phyloP scores from a whole-genome alignment of 116 monocot genomes.

The Papilionanthe hybrid region DNA sequence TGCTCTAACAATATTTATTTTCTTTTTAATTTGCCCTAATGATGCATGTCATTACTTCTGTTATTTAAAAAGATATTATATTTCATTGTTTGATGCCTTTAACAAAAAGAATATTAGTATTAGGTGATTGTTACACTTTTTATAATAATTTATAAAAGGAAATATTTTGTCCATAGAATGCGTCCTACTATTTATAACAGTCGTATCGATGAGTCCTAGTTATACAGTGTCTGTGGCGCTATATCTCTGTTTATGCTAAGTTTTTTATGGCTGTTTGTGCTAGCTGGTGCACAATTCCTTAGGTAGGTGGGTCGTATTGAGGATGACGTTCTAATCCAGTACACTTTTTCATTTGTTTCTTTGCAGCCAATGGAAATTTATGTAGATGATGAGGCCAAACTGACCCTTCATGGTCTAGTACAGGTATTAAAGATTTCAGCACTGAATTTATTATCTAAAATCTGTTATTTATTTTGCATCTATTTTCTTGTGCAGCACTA shows the following conservation, averaged over 20 bases:
- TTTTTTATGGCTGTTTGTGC: not conserved
- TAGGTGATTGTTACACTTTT: no score
- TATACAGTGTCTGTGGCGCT: no score
- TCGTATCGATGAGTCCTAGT: no score
- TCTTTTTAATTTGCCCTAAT: no score
- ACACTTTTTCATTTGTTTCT: slow-evolving; percentile 54
- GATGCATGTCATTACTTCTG: no score
- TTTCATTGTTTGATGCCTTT: no score
- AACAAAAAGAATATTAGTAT: no score
- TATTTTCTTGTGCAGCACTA: slow-evolving; percentile 60
- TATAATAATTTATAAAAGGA: no score
- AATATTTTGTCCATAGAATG: no score
- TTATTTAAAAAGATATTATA: no score
- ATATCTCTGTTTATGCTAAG: not conserved
- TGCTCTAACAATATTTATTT: no score
- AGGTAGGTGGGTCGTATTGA: slow-evolving; percentile 45
- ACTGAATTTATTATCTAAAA: not conserved
- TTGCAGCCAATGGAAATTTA: slow-evolving; percentile 99
- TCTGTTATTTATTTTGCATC: not conserved
- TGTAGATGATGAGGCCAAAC: slow-evolving; percentile 97
- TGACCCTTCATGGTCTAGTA: slow-evolving; percentile 94
- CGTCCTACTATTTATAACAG: no score
- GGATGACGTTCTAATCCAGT: slow-evolving; percentile 40
- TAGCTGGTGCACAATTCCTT: slow-evolving; percentile 29
- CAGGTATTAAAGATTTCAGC: slow-evolving; percentile 51